phyloP scores from a whole-genome alignment of 2,329 filamentous ascomycete genomes.

The Elsinoe arachidis region DNA sequence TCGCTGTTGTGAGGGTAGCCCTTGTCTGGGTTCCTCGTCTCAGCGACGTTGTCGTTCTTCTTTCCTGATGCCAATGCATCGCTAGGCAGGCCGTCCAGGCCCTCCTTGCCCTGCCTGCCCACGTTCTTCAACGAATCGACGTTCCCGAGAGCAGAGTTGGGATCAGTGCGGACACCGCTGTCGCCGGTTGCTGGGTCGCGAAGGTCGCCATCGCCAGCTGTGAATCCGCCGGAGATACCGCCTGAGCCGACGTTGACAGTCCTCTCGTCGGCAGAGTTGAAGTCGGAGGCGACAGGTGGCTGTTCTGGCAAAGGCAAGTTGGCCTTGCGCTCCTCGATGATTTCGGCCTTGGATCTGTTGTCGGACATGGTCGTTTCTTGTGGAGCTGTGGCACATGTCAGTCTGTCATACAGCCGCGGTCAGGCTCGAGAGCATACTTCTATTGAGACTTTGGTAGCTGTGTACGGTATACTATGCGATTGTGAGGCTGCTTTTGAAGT shows the following conservation, averaged over 20 bases:
- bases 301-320: slow-evolving; percentile 74
- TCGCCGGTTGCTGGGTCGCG: slow-evolving; percentile 44
- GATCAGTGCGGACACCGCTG: slow-evolving; percentile 38
- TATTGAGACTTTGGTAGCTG: too few species aligned
- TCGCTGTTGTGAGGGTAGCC: slow-evolving; percentile 36
- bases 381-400: neutral
- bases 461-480: too few species aligned
- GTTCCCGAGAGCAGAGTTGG: slow-evolving; percentile 33
- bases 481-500: too few species aligned
- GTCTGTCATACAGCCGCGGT: neutral
- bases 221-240: slow-evolving; percentile 29
- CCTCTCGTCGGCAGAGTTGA: slow-evolving; percentile 60
- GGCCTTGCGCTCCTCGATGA: slow-evolving; percentile 59
- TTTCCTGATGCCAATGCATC: slow-evolving; percentile 48
- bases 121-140: slow-evolving; percentile 48
- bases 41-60: slow-evolving; percentile 30
- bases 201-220: slow-evolving; percentile 41
- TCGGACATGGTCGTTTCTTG: slow-evolving; percentile 18
- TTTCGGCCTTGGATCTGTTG: slow-evolving; percentile 43
- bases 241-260: slow-evolving; percentile 65
- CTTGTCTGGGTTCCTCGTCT: slow-evolving; percentile 36
- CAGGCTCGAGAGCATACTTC: too few species aligned
- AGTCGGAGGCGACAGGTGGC: slow-evolving; percentile 68
- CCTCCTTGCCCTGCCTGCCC: slow-evolving; percentile 55
- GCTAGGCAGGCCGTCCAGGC: slow-evolving; percentile 47